Percentiles rank a stretch among this genome's conserved stretches.
phyloP scores from a whole-genome alignment of 345 rosid species.

The Hibiscus mutabilis region DNA sequence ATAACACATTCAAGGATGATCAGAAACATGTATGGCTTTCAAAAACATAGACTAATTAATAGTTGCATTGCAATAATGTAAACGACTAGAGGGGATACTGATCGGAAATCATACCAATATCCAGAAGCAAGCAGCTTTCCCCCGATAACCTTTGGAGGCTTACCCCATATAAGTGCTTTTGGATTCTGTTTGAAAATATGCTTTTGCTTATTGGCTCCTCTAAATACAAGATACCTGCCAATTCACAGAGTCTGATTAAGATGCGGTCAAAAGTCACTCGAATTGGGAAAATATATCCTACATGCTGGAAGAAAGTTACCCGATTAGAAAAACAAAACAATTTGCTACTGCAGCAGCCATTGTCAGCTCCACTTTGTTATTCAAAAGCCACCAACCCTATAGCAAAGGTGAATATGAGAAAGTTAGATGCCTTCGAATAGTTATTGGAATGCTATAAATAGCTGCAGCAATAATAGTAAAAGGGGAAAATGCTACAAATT shows the following conservation, averaged over 20 bases:
- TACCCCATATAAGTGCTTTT: constrained; percentile 74
- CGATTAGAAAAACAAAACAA: constrained; percentile 60
- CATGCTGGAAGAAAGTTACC: constrained; percentile 39
- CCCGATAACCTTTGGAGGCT: constrained; percentile 72
- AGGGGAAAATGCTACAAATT: no score
- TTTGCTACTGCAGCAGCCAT: constrained; percentile 45
- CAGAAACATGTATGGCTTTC: neutral
- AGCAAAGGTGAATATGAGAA: constrained; percentile 16
- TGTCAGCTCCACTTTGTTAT: constrained; percentile 64
- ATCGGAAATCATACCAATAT: constrained; percentile 52
- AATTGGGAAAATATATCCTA: constrained; percentile 1
- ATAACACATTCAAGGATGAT: neutral
- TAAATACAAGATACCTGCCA: constrained; percentile 69
- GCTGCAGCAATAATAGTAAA: no score
- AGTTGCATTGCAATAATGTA: neutral
- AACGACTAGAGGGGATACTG: neutral
- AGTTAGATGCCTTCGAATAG: no score
- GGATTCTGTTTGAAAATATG: constrained; percentile 84
- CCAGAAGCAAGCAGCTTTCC: constrained; percentile 95
- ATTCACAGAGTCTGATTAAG: neutral
- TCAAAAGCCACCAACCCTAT: constrained; percentile 94
- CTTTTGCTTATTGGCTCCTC: constrained; percentile 94
- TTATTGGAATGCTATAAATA: no score
- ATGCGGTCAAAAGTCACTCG: neutral
- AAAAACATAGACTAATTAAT: neutral